Evolutionary conservation across 106 monocot species (phyloP).

Genomic region (Dendrobium huoshanense): DNA sequence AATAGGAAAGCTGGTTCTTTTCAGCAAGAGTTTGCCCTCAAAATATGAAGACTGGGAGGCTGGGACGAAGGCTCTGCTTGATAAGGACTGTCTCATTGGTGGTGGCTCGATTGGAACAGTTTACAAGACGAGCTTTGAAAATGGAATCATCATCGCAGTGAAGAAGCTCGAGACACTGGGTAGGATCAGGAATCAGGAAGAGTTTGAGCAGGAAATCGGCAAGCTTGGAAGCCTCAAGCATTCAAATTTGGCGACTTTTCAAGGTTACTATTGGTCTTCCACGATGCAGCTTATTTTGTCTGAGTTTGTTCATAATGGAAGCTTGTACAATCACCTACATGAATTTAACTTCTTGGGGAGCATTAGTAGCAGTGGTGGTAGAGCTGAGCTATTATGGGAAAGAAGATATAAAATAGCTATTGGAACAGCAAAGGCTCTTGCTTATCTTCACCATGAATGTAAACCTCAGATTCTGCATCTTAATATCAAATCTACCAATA

Average conservation of each 20-base stretch:
- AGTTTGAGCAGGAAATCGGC: conserved; percentile 88
- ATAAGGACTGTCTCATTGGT: conserved; percentile 76
- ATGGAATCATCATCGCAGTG: conserved; percentile 69
- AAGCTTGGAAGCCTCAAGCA: conserved; percentile 59
- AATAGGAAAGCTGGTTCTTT: conserved; percentile 90
- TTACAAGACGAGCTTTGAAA: conserved; percentile 68
- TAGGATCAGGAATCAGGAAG: conserved; percentile 75
- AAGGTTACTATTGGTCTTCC: conserved; percentile 93
- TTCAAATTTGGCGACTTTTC: conserved; percentile 63
- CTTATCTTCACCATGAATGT: conserved; percentile 94
- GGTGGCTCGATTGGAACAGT: conserved; percentile 79
- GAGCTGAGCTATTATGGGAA: conserved; percentile 55
- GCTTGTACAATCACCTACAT: conserved; percentile 76
- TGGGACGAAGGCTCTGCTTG: conserved; percentile 77
- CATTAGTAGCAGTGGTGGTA: conserved; percentile 11
- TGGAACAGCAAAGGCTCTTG: conserved; percentile 72
- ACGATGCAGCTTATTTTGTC: conserved; percentile 73
- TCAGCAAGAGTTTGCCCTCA: conserved; percentile 85
- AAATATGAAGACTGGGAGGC: conserved; percentile 92
- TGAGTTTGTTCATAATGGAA: conserved; percentile 66
- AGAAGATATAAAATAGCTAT: conserved; percentile 63
- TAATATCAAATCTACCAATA: conserved; percentile 85
- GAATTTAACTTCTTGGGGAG: not conserved
- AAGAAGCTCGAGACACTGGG: conserved; percentile 86
- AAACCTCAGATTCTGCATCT: conserved; percentile 80